Evolutionary conservation across 2,329 filamentous ascomycete species (phyloP), one percentile per base, ranked within the genome.

Genomic region (Epicoccum nigrum): DNA sequence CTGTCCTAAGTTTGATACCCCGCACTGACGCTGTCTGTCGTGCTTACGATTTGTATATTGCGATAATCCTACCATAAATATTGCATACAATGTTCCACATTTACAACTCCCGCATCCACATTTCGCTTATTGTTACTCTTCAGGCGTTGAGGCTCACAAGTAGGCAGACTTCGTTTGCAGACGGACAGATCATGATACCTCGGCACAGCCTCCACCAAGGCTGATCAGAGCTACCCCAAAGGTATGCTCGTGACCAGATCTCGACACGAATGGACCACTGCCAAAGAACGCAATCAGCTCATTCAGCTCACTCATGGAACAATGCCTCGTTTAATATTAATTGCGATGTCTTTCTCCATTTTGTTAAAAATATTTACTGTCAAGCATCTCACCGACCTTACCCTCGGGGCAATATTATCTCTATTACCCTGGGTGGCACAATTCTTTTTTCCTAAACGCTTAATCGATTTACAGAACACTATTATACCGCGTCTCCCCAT

Each of bases 121-220:
- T 31, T 15, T 19, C 16, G 15, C 15, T 2, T 11, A 30, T 30
- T 25, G 15, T 6, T 37, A 6, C n/a, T 2, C 9, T 20, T 1
- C 20, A 16, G 17, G 19, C 35, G 16, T 20, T 34, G 20, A 46
- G 42, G 42, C 48, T 35, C 27, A 42, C 11, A 38, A 15, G 31
- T n/a, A 52, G 43, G 49, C 49, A 52, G 49, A 52, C 20, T 46
- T 9, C 6, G 7, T 7, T 7, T n/a, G 6, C 35, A 23, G 20
- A 27, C 12, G 25, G 21, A n/a, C 11, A 19, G n/a, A 20, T 9
- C 27, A 16, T 4, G 2, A 2, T 7, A 28, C 3, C 20, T 4
- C 6, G 25, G 49, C 49, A 52, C 19, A 52, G 49, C 49, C 49
- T 38, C 49, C 49, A 46, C 48, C 43, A 46, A 43, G 27, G 13